A percentile compares a stretch with the other conserved stretches of the same genome.
phyloP scores from a whole-genome alignment of 306 rosid genomes.

The Quercus mongolica region DNA sequence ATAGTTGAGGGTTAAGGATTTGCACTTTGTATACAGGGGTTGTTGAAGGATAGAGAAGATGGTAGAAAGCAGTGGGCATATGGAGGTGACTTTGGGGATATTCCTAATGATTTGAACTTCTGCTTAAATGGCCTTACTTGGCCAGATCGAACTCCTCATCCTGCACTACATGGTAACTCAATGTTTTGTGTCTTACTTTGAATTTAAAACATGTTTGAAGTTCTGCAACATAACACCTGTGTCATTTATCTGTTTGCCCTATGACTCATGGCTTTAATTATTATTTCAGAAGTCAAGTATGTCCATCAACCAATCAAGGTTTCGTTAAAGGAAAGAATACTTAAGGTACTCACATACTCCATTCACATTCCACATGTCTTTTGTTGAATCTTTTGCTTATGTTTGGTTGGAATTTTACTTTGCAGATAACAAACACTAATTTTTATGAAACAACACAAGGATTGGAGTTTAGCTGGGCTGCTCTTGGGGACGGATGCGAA shows the following conservation, averaged over 20 bases:
- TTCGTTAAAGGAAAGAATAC: slow-evolving; percentile 42
- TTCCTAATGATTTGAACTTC: slow-evolving; percentile 85
- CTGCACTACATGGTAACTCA: slow-evolving; percentile 73
- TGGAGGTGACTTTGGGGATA: slow-evolving; percentile 95
- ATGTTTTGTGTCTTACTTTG: neutral
- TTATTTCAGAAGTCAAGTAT: slow-evolving; percentile 78
- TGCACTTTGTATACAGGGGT: slow-evolving; percentile 43
- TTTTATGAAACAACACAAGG: slow-evolving; percentile 75
- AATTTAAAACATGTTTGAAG: neutral
- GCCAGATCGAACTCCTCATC: slow-evolving; percentile 96
- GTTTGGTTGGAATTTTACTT: slow-evolving; percentile 18
- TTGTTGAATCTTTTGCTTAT: slow-evolving; percentile 4
- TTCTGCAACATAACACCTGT: neutral
- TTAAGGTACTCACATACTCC: slow-evolving; percentile 48
- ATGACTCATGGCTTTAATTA: slow-evolving; percentile 15
- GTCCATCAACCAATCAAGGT: slow-evolving; percentile 87
- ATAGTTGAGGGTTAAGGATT: neutral
- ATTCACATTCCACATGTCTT: slow-evolving; percentile 3
- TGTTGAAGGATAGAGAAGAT: slow-evolving; percentile 48
- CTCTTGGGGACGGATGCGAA: slow-evolving; percentile 65
- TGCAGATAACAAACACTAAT: slow-evolving; percentile 67
- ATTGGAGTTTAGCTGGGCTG: slow-evolving; percentile 77
- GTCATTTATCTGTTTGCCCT: neutral
- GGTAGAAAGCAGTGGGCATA: slow-evolving; percentile 87
- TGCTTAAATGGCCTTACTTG: slow-evolving; percentile 76